Conservation (phyloP, 108 stramenopile genomes). For the Mayamaea pseudoterrestris region DNA sequence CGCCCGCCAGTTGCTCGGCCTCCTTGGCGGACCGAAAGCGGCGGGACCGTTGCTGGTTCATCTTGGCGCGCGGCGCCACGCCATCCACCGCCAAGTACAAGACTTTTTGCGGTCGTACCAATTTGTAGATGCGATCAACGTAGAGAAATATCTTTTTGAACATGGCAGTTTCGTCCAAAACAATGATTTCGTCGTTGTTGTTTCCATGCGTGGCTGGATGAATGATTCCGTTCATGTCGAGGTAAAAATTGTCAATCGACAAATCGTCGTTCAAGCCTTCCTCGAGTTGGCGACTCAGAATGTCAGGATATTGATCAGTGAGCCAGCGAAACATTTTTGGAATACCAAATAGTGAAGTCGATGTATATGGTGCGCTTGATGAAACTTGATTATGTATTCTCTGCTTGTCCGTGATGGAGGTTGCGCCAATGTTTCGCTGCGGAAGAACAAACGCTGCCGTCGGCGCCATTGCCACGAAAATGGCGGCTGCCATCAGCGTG, state of each 20-base stretch:
- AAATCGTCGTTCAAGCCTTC: constrained; percentile 44
- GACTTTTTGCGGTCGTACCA: constrained; percentile 75
- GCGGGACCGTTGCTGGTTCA: constrained; percentile 98
- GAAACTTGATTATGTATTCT: too few species aligned
- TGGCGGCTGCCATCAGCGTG: too few species aligned
- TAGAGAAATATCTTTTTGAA: constrained; percentile 95
- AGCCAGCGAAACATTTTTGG: constrained; percentile 99
- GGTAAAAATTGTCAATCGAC: constrained; percentile 90
- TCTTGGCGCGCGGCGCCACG: constrained; percentile 97
- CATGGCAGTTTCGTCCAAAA: constrained; percentile 92
- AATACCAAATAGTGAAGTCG: constrained; percentile 70
- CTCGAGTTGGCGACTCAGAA: constrained; percentile 82
- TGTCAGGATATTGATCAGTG: constrained; percentile 95
- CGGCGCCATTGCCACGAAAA: too few species aligned
- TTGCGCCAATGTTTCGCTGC: too few species aligned
- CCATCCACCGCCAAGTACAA: constrained; percentile 98
- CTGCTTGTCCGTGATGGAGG: too few species aligned
- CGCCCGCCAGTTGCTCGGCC: constrained; percentile 75
- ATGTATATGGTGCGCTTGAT: too few species aligned
- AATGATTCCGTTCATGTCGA: constrained; percentile 99
- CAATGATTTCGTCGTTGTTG: constrained; percentile 66
- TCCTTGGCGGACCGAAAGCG: constrained; percentile 94
- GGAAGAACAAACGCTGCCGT: too few species aligned
- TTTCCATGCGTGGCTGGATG: constrained; percentile 96
- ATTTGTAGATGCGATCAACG: constrained; percentile 88